Evolutionary conservation across 345 rosid genomes (phyloP), one percentile per base, ranked within the genome.

Genomic region (Microcos paniculata): DNA sequence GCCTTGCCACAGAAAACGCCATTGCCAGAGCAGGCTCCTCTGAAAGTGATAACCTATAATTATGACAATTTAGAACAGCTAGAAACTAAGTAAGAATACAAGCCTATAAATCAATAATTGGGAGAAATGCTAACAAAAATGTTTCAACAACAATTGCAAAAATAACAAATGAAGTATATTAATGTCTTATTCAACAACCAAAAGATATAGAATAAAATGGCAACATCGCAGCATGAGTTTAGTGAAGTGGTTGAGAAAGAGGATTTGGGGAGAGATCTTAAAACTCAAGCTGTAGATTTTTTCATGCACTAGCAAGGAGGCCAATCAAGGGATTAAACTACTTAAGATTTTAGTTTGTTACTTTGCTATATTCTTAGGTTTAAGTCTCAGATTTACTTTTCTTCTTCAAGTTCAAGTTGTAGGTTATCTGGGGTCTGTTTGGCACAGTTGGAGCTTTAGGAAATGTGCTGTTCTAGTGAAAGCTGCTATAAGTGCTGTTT

Each of bases 11-110:
- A 55, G 99, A 94, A 82, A 96, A 93, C 64, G 98, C 99, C 99
- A 96, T 96, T 77, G 98, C 98, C 77, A 96, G 82, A 70, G 99
- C 97, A 84, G 94, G 95, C 87, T 96, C 99, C 85, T 96, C 99
- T 12, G 99, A 90, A 76, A 93, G 97, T 30, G 96, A 79, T 76
- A 93, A 83, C 90, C 99, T 96, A 80, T 66, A 86, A 28, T 64
- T 49, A n/a, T 71, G 68, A 78, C 68, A 71, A 16, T 31, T 83
- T 72, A 74, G 15, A 21, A 52, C 40, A 78, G 74, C 75, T 79
- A 43, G 26, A 9, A 71, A 49, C 45, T 24, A 70, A 45, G 31
- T 1, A 77, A 35, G 62, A 70, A 65, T 66, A 42, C 65, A 69
- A 71, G 45, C 40, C 55, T 18, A 33, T 7, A 26, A 73, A 30